phyloP scores from a whole-genome alignment of 2,329 filamentous ascomycete genomes.

The Mollisiaceae sp. region DNA sequence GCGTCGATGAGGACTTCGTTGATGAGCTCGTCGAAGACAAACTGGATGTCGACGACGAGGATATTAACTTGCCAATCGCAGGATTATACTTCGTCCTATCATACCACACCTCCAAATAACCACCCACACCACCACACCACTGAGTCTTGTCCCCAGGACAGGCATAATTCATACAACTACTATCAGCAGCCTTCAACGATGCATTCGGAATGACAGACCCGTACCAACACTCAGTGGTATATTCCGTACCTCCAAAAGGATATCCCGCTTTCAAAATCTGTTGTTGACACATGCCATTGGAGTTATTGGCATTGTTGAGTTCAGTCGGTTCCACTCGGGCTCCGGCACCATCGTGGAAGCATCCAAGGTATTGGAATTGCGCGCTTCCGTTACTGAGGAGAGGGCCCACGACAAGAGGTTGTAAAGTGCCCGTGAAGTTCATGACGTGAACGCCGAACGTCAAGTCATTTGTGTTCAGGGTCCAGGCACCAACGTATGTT shows the following conservation, averaged over 20 bases:
- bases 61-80: neutral
- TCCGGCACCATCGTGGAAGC: constrained; percentile 6
- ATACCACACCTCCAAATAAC: neutral
- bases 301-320: neutral
- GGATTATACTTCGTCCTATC: neutral
- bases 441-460: constrained; percentile 6
- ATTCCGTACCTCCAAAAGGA: neutral
- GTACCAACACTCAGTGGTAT: neutral
- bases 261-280: neutral
- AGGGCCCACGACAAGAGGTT: neutral
- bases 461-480: constrained; percentile 10
- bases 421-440: neutral
- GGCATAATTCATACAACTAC: neutral
- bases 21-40: neutral
- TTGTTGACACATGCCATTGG: neutral
- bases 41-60: neutral
- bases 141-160: neutral
- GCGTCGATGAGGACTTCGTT: neutral
- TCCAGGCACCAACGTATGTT: neutral
- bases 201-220: neutral
- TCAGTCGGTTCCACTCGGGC: neutral
- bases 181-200: neutral
- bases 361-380: constrained; percentile 6
- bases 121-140: neutral
- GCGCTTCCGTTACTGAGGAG: neutral